Base-by-base conservation (phyloP, 2,329 filamentous ascomycete genomes). In the Ophiosphaerella narmari region DNA sequence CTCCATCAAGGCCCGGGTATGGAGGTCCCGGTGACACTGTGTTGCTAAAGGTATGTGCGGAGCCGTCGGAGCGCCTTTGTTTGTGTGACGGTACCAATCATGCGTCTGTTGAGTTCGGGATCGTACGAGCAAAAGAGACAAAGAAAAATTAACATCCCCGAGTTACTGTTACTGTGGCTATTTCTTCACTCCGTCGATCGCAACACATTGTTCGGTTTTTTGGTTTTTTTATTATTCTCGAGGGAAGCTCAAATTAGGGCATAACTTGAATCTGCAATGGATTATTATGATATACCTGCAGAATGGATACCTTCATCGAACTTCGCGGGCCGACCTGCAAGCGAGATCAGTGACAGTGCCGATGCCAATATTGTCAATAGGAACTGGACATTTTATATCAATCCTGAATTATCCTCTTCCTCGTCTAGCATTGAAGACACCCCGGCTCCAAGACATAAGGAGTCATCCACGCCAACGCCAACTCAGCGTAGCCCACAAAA, bases 261-360 rank as follows among this genome's bases (percentile, higher is more conserved):
- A 14, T 59, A 61, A 55, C 48, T 48, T 37, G 47, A 52, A 13
- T 29, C 14, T 21, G 54, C 45, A 6, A 43, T 59, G 8, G 51
- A 65, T 23, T 63, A 66, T 43, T 64, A 63, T 32, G 61, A 66
- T 38, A 56, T 64, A 34, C 52, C 59, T 7, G 24, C 50, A 18
- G 58, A 66, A 14, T 42, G 57, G 38, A 34, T 66, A 31, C 63
- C 63, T 5, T 54, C 54, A 38, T 51, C 63, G 5, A 66, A 66
- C 43, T 64, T 66, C 47, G 63, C 61, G 32, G 52, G 54, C 24
- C 55, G 60, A 7, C 61, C 63, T 38, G 44, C 52, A n/a, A 58
- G 54, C 40, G 63, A 66, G 21, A 64, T 65, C 29, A 55, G 58
- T n/a, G 61, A 63, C 32, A 50, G 26, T 29, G 26, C 7, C 11